Evolutionary conservation across 805 yeast genomes (phyloP), one percentile per base, ranked within the genome.

Genomic region (Saitoella complicata): DNA sequence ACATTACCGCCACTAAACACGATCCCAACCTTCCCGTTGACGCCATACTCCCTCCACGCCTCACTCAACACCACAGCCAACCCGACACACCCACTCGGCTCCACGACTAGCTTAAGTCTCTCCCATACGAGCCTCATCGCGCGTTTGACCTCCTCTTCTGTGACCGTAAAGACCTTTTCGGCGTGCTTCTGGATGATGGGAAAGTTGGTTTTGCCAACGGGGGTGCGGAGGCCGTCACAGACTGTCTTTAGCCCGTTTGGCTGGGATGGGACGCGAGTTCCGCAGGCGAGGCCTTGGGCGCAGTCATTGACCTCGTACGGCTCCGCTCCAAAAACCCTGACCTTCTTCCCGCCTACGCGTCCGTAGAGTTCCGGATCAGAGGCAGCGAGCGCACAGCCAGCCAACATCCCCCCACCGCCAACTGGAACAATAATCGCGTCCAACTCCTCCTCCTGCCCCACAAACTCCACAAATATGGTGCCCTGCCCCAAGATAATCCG

Each of bases 321-420:
- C 38, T 53, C 56, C 13, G 48, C 56, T 7, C 51, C 56, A 43
- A 43, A 52, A 11, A 52, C 52, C 21, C 44, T 44, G 13, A 49
- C 49, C 5, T 45, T 42, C n/a, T 56, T 49, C 4, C 50, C 43
- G 21, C 21, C 21, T 21, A 4, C 21, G 21, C 21, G 21, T 21
- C 21, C 21, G 21, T 21, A 21, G 21, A 21, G 21, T 4, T 4
- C 21, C 4, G 21, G 21, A 21, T 21, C 21, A 8, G 41, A 47
- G 7, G 47, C 47, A 12, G 57, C 52, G 35, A 53, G 42, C 9
- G 54, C 51, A n/a, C 50, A 33, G 7, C 75, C 75, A 7, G 73
- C 68, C 50, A 70, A 64, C 21, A 70, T 60, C 11, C 75, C 75
- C 40, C 75, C 75, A 11, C 75, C 75, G 6, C 75, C 75, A n/a